Percentiles rank a stretch among this genome's conserved stretches.
Evolutionary conservation across 73 alveolate species (phyloP).

Genomic region (Symbiodinium pilosum): DNA sequence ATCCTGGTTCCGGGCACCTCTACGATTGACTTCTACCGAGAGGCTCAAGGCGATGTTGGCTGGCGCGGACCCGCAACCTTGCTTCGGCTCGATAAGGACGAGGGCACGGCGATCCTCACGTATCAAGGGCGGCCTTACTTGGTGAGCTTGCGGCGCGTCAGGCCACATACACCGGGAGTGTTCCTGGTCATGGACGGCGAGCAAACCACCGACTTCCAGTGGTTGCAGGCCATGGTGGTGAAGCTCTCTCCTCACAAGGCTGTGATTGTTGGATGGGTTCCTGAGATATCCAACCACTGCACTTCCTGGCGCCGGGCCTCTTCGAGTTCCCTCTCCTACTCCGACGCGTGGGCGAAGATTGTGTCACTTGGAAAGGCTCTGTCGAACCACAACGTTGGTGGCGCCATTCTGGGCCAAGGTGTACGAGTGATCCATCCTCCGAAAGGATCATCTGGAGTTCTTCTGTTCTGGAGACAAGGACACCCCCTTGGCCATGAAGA

Average conservation of each 20-base stretch:
- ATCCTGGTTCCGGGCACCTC: slow-evolving; percentile 18
- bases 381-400: background rate
- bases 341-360: background rate
- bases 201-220: background rate
- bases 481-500: slow-evolving; percentile 1
- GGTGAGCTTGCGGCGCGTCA: background rate
- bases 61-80: slow-evolving; percentile 27
- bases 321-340: no score
- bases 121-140: slow-evolving; percentile 42
- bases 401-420: background rate
- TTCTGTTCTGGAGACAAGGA: background rate
- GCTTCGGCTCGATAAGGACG: background rate
- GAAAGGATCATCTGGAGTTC: background rate
- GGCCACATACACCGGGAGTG: background rate
- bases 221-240: background rate
- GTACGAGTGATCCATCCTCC: background rate
- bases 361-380: background rate
- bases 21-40: slow-evolving; percentile 18
- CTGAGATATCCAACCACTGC: background rate
- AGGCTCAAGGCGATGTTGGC: slow-evolving; percentile 23
- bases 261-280: background rate
- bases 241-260: background rate
- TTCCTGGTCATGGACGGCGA: background rate
- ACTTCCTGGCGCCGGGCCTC: background rate
- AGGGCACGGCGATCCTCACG: background rate